A percentile compares a stretch with the other conserved stretches of the same genome.
Conservation (phyloP, 805 yeast genomes). For the Candida railenensis region DNA sequence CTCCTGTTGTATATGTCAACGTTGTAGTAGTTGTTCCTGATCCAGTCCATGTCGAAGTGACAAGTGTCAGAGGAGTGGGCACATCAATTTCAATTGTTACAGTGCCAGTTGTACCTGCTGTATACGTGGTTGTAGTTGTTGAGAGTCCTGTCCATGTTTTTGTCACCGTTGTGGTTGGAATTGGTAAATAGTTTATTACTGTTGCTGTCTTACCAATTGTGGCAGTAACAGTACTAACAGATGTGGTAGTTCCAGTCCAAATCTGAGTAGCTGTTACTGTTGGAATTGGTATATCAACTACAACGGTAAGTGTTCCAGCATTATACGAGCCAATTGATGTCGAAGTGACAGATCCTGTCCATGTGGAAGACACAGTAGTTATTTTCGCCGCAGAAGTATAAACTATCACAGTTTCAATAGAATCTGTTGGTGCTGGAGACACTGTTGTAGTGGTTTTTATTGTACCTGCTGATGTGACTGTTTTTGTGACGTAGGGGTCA, state of each 20-base stretch:
- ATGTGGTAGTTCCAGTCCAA: background rate
- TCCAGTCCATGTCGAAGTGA: slow-evolving; percentile 12
- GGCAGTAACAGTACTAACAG: background rate
- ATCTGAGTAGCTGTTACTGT: background rate
- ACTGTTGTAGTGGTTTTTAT: slow-evolving; percentile 8
- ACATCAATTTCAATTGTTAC: slow-evolving; percentile 7
- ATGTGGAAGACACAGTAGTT: slow-evolving; percentile 3
- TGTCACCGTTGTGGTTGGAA: slow-evolving; percentile 3
- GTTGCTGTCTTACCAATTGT: background rate
- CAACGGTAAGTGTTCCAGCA: background rate
- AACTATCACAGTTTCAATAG: slow-evolving; percentile 6
- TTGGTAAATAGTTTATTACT: background rate
- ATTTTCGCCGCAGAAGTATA: slow-evolving; percentile 2
- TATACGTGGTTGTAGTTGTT: slow-evolving; percentile 7
- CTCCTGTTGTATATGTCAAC: background rate
- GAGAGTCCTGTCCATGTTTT: slow-evolving; percentile 15
- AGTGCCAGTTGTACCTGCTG: slow-evolving; percentile 4
- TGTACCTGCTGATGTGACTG: slow-evolving; percentile 5
- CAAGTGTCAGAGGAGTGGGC: slow-evolving; percentile 12
- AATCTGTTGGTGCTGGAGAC: slow-evolving; percentile 2
- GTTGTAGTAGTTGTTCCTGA: slow-evolving; percentile 5
- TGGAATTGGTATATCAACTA: background rate
- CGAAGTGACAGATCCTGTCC: slow-evolving; percentile 11
- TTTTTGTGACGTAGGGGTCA: background rate
- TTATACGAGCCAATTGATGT: background rate